A percentile compares a stretch with the other conserved stretches of the same genome.
Evolutionary conservation across 2,329 filamentous ascomycete species (phyloP).

Genomic region (Periconia macrospinosa): DNA sequence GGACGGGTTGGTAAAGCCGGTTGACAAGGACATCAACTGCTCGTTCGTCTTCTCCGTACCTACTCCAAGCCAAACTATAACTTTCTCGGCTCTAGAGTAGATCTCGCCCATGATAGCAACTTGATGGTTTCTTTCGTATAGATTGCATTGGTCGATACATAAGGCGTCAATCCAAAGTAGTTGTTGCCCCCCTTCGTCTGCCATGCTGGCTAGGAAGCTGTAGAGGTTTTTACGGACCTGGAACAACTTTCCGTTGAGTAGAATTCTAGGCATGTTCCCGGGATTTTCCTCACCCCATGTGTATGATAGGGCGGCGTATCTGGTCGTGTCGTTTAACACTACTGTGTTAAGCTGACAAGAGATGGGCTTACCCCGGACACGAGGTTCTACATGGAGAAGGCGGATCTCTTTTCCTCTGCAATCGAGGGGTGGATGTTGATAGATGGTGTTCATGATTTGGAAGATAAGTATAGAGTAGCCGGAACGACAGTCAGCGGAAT

Average conservation of each 20-base stretch:
- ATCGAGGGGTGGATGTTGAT: not conserved
- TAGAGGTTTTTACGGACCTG: not conserved
- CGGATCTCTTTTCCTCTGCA: not conserved
- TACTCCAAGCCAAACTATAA: not conserved
- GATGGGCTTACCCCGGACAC: not conserved
- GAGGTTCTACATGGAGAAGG: not conserved
- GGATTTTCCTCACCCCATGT: not conserved
- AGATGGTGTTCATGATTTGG: not conserved
- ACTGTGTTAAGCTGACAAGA: not conserved
- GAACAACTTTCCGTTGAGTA: not conserved
- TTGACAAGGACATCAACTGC: not conserved
- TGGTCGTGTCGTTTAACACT: not conserved
- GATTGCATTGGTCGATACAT: not conserved
- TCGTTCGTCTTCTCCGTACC: not conserved
- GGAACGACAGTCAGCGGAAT: not conserved
- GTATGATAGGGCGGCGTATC: not conserved
- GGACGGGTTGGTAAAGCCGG: not conserved
- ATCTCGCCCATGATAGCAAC: not conserved
- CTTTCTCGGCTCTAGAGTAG: not conserved
- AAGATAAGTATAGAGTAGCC: not conserved
- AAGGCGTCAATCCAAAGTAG: not conserved
- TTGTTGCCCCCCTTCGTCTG: not conserved
- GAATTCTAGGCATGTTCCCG: not conserved
- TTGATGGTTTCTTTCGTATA: not conserved
- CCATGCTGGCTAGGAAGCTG: not conserved